Evolutionary conservation across 2,329 filamentous ascomycete genomes (phyloP).

Genomic region (Cladosporium oxysporum): DNA sequence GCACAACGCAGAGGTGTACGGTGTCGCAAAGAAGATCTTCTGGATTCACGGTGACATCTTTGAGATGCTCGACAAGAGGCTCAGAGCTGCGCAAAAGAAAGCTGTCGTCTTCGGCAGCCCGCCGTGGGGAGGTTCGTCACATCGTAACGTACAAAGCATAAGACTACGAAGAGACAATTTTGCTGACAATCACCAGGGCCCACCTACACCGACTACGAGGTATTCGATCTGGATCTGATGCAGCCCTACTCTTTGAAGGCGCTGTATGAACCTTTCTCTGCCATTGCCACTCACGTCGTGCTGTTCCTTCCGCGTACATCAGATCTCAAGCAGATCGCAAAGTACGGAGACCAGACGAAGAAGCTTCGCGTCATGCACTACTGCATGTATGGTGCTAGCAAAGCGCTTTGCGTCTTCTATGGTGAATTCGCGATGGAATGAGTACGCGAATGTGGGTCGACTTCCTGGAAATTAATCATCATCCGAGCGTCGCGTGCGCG

Average conservation of each 20-base stretch:
- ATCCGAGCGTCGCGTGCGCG: neutral
- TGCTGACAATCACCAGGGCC: slow-evolving; percentile 50
- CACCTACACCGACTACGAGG: slow-evolving; percentile 62
- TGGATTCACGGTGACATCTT: slow-evolving; percentile 91
- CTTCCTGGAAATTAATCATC: neutral
- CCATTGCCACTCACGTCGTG: slow-evolving; percentile 57
- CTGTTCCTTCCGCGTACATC: slow-evolving; percentile 86
- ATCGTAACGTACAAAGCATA: neutral
- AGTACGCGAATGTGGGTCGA: neutral
- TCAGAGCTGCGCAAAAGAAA: slow-evolving; percentile 51
- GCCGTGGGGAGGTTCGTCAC: slow-evolving; percentile 68
- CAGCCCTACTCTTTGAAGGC: slow-evolving; percentile 74
- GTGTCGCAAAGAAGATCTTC: slow-evolving; percentile 73
- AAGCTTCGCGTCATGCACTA: slow-evolving; percentile 83
- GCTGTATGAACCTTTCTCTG: slow-evolving; percentile 63
- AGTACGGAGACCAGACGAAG: slow-evolving; percentile 38
- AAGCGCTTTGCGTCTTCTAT: slow-evolving; percentile 65
- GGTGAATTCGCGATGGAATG: slow-evolving; percentile 48
- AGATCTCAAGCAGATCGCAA: slow-evolving; percentile 75
- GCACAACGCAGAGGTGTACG: slow-evolving; percentile 86
- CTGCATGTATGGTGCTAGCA: slow-evolving; percentile 86
- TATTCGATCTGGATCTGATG: slow-evolving; percentile 87
- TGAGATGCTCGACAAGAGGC: slow-evolving; percentile 60
- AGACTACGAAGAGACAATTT: neutral
- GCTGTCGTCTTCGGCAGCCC: slow-evolving; percentile 70